Evolutionary conservation across 1,284 basidiomycete genomes (phyloP).

Genomic region (Ganoderma meredithae): DNA sequence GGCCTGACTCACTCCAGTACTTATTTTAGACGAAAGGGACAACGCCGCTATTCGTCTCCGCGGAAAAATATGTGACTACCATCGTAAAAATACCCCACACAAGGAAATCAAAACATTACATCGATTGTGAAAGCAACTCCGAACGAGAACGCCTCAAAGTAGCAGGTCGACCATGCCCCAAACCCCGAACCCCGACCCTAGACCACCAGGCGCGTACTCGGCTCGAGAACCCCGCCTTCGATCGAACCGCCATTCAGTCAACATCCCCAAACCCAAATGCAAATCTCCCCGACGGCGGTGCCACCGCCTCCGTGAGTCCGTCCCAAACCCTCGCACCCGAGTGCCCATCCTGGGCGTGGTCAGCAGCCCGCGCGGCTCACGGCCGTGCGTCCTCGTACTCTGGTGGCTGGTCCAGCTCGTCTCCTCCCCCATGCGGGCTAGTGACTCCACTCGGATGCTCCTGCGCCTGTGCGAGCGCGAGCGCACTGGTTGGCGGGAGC

Average conservation of each 20-base stretch:
- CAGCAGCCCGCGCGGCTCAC: conserved; percentile 5
- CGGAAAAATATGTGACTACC: not conserved
- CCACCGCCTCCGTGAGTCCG: not conserved
- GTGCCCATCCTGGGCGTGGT: conserved; percentile 1
- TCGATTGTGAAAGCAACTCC: not conserved
- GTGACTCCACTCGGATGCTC: not conserved
- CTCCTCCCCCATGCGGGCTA: not conserved
- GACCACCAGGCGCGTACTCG: conserved; percentile 3
- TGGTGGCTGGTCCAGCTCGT: conserved; percentile 8
- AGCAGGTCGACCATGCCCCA: not conserved
- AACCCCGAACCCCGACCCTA: not conserved
- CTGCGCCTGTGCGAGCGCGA: not conserved
- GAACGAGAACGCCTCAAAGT: not conserved
- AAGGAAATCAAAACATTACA: not conserved
- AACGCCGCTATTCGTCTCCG: conserved; percentile 6
- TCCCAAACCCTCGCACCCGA: conserved; percentile 4
- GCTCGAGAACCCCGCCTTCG: not conserved
- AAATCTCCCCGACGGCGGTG: not conserved
- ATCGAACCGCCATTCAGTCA: conserved; percentile 10
- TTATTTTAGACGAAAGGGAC: not conserved
- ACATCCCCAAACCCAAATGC: not conserved
- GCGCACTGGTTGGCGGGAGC: conserved; percentile 1
- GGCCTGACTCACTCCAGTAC: not conserved
- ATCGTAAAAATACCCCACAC: not conserved
- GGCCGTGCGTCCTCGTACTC: conserved; percentile 9